Base-by-base conservation (phyloP, 495 filamentous ascomycete species). In the Hyaloscypha bicolor region DNA sequence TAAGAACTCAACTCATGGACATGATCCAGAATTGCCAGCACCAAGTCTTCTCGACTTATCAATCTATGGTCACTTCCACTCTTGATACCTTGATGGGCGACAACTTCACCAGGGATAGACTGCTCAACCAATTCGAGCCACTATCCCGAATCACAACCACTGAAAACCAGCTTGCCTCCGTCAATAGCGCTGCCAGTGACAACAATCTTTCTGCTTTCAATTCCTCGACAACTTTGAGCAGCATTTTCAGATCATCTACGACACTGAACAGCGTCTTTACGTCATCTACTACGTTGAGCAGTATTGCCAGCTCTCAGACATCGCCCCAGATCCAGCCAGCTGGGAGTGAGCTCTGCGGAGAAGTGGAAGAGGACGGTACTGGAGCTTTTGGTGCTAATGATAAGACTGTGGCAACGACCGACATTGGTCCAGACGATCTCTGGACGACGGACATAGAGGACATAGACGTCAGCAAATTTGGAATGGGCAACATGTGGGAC, bases 1-100 rank as follows among this genome's bases (percentile, higher is more conserved):
- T 64, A 35, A 21, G 62, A 30, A 33, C 45, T 4, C 62, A 64
- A 57, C 52, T 64, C 31, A 48, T 48, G 42, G 42, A 12, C 42
- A 48, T 48, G 42, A 48, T 48, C 9, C 42, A 48, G 42, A 48
- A 48, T 48, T 48, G 42, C 42, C 42, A 48, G 42, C 11, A 48
- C 42, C 42, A 48, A 48, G 42, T 48, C 9, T 48, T 48, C 42
- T 48, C 42, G 42, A 48, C 42, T 48, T 48, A 48, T 48, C 42
- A 48, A 19, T 48, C 42, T 48, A 48, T 48, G 42, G 42, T 12
- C 16, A 48, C 42, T 48, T 48, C 16, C 42, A 48, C 42, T 48
- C 42, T 48, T 48, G 42, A 48, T 19, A 48, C 42, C 42, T 16
- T 48, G 42, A 16, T 48, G 42, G 42, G 42, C 16, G 42, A 48